Evolutionary conservation across 805 yeast species (phyloP).

Genomic region (Nakazawaea ishiwadae): DNA sequence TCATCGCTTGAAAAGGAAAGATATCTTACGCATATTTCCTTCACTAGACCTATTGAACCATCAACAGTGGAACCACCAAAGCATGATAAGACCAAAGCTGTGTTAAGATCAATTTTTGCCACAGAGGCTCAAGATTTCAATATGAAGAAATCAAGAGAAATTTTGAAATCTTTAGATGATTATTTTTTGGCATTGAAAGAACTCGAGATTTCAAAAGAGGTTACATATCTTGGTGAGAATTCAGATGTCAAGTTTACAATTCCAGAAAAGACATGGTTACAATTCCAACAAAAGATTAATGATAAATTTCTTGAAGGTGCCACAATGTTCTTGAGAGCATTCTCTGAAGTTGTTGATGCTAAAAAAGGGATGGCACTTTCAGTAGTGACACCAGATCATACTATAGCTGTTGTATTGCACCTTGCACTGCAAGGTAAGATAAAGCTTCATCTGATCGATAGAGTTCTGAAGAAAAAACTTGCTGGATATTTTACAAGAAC

Average conservation of each 20-base stretch:
- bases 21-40: slow-evolving; percentile 37
- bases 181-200: slow-evolving; percentile 46
- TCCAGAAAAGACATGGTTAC: slow-evolving; percentile 45
- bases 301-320: slow-evolving; percentile 40
- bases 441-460: slow-evolving; percentile 49
- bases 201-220: slow-evolving; percentile 53
- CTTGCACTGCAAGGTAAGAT: slow-evolving; percentile 39
- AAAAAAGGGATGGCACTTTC: slow-evolving; percentile 53
- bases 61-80: slow-evolving; percentile 14
- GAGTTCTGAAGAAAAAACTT: slow-evolving; percentile 40
- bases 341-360: slow-evolving; percentile 36
- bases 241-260: slow-evolving; percentile 51
- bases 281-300: slow-evolving; percentile 35
- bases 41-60: slow-evolving; percentile 29
- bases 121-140: slow-evolving; percentile 46
- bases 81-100: slow-evolving; percentile 28
- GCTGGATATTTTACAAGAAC: slow-evolving; percentile 72
- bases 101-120: slow-evolving; percentile 53
- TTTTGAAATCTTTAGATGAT: slow-evolving; percentile 43
- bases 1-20: slow-evolving; percentile 64
- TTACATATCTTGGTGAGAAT: slow-evolving; percentile 42
- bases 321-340: slow-evolving; percentile 35
- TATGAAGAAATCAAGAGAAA: slow-evolving; percentile 36
- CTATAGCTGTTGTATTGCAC: slow-evolving; percentile 59
- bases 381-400: slow-evolving; percentile 53